Evolutionary conservation across 805 yeast species (phyloP), one percentile per base, ranked within the genome.

Genomic region (Ogataea chonburiensis): DNA sequence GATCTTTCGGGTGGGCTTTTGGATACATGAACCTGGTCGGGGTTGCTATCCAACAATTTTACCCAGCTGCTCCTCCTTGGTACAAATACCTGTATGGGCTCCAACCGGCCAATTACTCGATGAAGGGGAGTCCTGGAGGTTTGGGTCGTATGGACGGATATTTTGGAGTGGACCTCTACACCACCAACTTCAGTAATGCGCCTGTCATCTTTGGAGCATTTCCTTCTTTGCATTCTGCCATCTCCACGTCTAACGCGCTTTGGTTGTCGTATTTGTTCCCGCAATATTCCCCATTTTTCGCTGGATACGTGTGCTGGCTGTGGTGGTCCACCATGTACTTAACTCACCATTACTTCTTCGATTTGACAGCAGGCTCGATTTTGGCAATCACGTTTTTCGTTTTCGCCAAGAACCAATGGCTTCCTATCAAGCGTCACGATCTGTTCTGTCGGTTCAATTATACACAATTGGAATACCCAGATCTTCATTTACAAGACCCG

Each of bases 281-380:
- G 11, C 68, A 63, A 28, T 68, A 67, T 40, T 70, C 76, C 1
- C 74, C 81, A 5, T 45, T 80, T 5, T 83, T 86, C 67, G 69
- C 81, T 56, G 63, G 68, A 15, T 91, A 89, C 59, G 91, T 86
- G n/a, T 66, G 79, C 47, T 86, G 95, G 94, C 72, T 89, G 49
- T 89, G 97, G 97, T 89, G 97, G 97, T 75, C 93, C 23, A 91
- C 97, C n/a, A 89, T 91, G 98, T 89, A 89, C 62, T 71, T 89
- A 51, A 88, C 96, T 0, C 98, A 89, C 62, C 98, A 89, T 61
- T 89, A 89, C 60, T 89, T 91, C 56, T 78, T 89, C 45, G 97
- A 88, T 58, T 73, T 89, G 38, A 86, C 86, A 55, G 93, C 88
- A 6, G 98, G 97, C 20, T 88, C 96, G 1, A 72, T 76, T 7